These are phyloP conservation scores for Cyclostephanos tholiformis DNA, from an alignment of 108 stramenopile genomes.

Conservation along the genomic window DNA sequence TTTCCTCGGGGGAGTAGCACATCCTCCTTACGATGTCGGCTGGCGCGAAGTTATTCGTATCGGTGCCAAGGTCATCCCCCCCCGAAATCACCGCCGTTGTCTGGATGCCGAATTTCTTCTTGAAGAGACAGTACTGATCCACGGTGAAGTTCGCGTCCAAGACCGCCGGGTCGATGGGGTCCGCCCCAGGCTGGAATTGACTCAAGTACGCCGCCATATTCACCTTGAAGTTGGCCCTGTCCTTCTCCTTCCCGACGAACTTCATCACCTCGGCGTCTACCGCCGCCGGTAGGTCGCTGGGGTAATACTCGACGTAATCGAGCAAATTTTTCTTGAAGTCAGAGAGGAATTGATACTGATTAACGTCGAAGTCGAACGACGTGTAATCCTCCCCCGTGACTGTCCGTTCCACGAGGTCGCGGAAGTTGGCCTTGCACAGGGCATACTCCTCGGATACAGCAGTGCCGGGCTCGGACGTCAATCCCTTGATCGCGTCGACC, in stretches of 20 bases:
- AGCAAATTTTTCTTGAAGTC: constrained; percentile 79
- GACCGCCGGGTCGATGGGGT: constrained; percentile 63
- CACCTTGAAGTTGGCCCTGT: constrained; percentile 67
- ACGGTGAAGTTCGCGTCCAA: constrained; percentile 68
- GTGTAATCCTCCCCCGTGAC: constrained; percentile 62
- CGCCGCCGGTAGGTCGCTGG: constrained; percentile 75
- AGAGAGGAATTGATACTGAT: constrained; percentile 50
- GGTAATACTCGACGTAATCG: constrained; percentile 68
- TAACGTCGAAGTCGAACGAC: constrained; percentile 37
- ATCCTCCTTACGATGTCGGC: constrained; percentile 67
- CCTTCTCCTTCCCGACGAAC: constrained; percentile 84
- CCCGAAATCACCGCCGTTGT: constrained; percentile 81
- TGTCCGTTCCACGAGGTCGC: constrained; percentile 66
- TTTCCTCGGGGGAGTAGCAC: constrained; percentile 55
- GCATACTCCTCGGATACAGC: constrained; percentile 83
- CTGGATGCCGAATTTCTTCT: constrained; percentile 78
- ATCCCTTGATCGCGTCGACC: constrained; percentile 73
- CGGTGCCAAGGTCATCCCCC: constrained; percentile 56
- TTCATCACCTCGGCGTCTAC: constrained; percentile 64
- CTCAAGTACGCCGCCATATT: constrained; percentile 82
- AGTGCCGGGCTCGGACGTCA: constrained; percentile 79
- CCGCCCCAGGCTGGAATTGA: constrained; percentile 74
- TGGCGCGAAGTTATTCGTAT: constrained; percentile 62
- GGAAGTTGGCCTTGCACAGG: constrained; percentile 74
- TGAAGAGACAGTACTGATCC: constrained; percentile 82